Evolutionary conservation across 148 eudicot genomes (phyloP).

Genomic region (Dianthus caryophyllus): DNA sequence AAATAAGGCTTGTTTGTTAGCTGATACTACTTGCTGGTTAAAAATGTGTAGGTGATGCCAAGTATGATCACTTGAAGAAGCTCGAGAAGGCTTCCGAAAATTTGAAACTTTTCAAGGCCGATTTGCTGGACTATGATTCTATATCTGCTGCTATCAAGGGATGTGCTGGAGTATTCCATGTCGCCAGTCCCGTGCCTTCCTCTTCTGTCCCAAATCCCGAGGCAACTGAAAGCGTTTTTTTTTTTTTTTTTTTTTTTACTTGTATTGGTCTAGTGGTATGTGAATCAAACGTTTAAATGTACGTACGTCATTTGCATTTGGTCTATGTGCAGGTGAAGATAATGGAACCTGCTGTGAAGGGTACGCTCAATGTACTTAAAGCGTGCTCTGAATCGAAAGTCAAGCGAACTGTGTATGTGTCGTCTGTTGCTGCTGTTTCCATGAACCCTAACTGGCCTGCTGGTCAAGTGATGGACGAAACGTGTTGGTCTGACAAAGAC

Average conservation of each 20-base stretch:
- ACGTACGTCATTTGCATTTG: neutral
- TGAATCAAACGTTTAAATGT: neutral
- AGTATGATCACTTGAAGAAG: conserved; percentile 34
- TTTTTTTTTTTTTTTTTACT: too few species aligned
- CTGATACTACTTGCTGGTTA: neutral
- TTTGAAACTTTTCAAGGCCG: conserved; percentile 40
- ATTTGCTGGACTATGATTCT: conserved; percentile 39
- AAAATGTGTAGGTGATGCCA: conserved; percentile 33
- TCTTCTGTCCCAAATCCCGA: conserved; percentile 36
- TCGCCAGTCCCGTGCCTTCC: conserved; percentile 50
- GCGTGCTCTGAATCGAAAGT: conserved; percentile 47
- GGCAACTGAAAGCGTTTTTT: too few species aligned
- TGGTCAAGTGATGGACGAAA: conserved; percentile 44
- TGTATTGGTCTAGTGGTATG: neutral
- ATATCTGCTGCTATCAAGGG: conserved; percentile 35
- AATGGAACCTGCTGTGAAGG: conserved; percentile 45
- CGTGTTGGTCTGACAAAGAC: conserved; percentile 50
- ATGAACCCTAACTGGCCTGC: conserved; percentile 51
- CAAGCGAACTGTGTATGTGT: conserved; percentile 41
- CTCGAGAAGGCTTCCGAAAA: conserved; percentile 41
- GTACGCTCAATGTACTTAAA: conserved; percentile 40
- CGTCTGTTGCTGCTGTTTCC: conserved; percentile 38
- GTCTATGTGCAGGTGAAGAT: conserved; percentile 31
- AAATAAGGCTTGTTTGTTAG: conserved; percentile 2
- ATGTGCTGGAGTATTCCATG: conserved; percentile 48